Percentiles rank a stretch among this genome's conserved stretches.
Conservation (phyloP, 441 rosid species). For the Hura crepitans region DNA sequence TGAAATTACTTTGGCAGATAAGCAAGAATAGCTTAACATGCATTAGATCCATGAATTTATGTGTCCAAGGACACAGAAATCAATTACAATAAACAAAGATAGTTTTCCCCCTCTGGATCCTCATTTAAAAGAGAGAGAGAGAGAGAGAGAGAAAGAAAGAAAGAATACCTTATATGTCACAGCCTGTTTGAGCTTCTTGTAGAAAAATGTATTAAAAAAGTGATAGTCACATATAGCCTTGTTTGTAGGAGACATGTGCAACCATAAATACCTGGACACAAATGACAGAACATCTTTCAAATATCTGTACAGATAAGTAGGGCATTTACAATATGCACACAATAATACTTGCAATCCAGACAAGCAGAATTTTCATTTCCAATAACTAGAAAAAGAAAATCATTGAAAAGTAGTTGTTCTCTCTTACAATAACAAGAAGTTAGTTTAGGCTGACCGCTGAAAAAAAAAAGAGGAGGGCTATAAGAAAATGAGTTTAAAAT, state of each 20-base stretch:
- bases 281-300: conserved; percentile 12
- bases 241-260: conserved; percentile 45
- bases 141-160: conserved; percentile 17
- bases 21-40: not conserved
- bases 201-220: conserved; percentile 84
- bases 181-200: conserved; percentile 78
- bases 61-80: not conserved
- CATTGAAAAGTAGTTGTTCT: not conserved
- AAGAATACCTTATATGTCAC: conserved; percentile 55
- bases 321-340: not conserved
- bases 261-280: conserved; percentile 58
- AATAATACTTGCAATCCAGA: conserved; percentile 5
- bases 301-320: conserved; percentile 9
- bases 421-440: not conserved
- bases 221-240: conserved; percentile 53
- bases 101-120: not conserved
- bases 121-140: not conserved
- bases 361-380: not conserved
- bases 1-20: not conserved
- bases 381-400: not conserved
- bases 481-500: not conserved
- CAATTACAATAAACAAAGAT: conserved; percentile 3
- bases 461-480: not conserved
- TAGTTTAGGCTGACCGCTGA: not conserved
- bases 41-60: not conserved